Percentiles rank a stretch among this genome's conserved stretches.
These are phyloP conservation scores for Vigna reflexopilosa DNA, from an alignment of 306 rosid genomes.

Conservation along the genomic window DNA sequence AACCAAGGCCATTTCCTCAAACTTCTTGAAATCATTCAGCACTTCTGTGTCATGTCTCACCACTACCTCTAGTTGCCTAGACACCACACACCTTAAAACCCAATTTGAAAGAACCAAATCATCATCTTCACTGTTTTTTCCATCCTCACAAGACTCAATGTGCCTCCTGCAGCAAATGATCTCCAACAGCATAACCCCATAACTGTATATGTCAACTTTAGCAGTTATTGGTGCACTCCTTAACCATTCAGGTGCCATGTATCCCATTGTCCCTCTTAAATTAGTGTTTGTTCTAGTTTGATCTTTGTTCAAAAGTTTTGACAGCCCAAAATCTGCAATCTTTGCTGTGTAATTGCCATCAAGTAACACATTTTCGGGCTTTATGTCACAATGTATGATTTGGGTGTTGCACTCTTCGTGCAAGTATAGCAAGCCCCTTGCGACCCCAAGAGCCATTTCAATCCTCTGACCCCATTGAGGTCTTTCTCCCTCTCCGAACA, in stretches of 20 bases:
- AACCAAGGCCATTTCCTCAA: constrained; percentile 53
- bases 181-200: constrained; percentile 46
- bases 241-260: constrained; percentile 53
- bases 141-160: constrained; percentile 24
- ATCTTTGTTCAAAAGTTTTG: constrained; percentile 46
- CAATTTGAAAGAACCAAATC: constrained; percentile 39
- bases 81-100: constrained; percentile 39
- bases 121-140: constrained; percentile 35
- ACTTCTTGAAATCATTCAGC: constrained; percentile 46
- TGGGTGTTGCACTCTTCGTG: constrained; percentile 50
- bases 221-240: constrained; percentile 45
- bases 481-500: constrained; percentile 41
- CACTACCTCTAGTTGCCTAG: constrained; percentile 38
- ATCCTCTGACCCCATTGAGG: constrained; percentile 50
- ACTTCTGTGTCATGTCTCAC: constrained; percentile 46
- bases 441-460: constrained; percentile 48
- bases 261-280: constrained; percentile 50
- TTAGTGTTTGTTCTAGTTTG: constrained; percentile 52
- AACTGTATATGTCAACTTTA: constrained; percentile 50
- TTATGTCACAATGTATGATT: constrained; percentile 56
- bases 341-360: constrained; percentile 46
- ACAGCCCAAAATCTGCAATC: constrained; percentile 54
- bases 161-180: constrained; percentile 48
- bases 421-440: constrained; percentile 48
- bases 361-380: constrained; percentile 54